Evolutionary conservation across 2,329 filamentous ascomycete species (phyloP), one percentile per base, ranked within the genome.

Genomic region (Colletotrichum gloeosporioides): DNA sequence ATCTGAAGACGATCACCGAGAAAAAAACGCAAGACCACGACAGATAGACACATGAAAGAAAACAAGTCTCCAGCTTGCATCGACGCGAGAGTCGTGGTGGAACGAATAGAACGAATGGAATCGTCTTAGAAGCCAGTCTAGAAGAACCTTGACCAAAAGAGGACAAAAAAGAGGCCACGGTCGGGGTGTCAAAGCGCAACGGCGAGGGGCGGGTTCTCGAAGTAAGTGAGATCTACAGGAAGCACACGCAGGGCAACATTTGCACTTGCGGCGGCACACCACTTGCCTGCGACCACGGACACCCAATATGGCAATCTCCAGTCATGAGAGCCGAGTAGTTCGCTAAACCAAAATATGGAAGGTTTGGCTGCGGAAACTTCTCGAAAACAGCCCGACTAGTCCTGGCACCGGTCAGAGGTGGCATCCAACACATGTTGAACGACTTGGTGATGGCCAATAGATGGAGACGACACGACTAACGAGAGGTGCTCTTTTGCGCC

Each of bases 71-170:
- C 68, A 31, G 31, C 34, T 32, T 73, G 69, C 69, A 68, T 76
- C 34, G 49, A 22, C 34, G 27, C 32, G 13, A 59, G 57, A 49
- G 39, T 63, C 29, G 69, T 27, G 34, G 62, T 64, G 27, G 73
- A 76, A 73, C 64, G 27, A 68, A 62, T 63, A 31, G 69, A 73
- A 67, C 55, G 31, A 39, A 53, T 53, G 44, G 44, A 53, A 53
- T 13, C 70, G n/a, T 59, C 64, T 53, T 53, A 69, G 73, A 76
- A 76, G 73, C 63, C 39, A 22, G n/a, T 73, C 70, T 65, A 64
- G 70, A 73, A 76, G 70, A 73, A 73, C 70, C 64, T 69, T 73
- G 44, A 22, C 70, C 64, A 31, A 64, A 49, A n/a, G 27, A 63
- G 70, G 22, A 29, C 16, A 49, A 36, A 69, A 39, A 39, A 18